These are phyloP conservation scores for Monosporascus sp. DNA, from an alignment of 2,329 filamentous ascomycete species.

Conservation along the genomic window DNA sequence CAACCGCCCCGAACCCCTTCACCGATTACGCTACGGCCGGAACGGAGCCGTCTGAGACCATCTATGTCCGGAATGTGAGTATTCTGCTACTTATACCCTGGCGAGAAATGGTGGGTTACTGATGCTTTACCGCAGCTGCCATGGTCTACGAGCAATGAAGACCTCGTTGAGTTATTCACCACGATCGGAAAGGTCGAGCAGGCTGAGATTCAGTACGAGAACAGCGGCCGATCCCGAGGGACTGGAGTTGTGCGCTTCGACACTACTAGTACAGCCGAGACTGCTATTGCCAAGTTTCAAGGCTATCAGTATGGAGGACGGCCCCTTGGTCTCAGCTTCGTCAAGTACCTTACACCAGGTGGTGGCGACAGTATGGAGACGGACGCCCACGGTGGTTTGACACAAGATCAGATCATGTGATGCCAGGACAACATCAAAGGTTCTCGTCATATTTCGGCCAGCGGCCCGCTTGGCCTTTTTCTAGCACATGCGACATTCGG, in stretches of 20 bases:
- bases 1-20: conserved; percentile 76
- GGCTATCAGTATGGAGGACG: conserved; percentile 96
- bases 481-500: neutral
- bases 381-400: conserved; percentile 67
- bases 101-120: conserved; percentile 10
- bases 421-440: neutral
- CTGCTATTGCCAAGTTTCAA: conserved; percentile 93
- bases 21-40: conserved; percentile 87
- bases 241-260: conserved; percentile 97
- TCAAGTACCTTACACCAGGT: conserved; percentile 78
- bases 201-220: conserved; percentile 98
- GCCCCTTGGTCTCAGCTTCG: conserved; percentile 85
- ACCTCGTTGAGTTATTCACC: conserved; percentile 91
- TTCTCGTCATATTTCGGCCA: neutral
- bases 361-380: conserved; percentile 75
- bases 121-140: conserved; percentile 60
- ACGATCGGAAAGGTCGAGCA: conserved; percentile 98
- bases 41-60: conserved; percentile 74
- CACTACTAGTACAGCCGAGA: conserved; percentile 75
- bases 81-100: neutral
- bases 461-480: neutral
- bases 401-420: conserved; percentile 98
- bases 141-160: conserved; percentile 98
- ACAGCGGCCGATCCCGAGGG: conserved; percentile 89
- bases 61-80: conserved; percentile 96